Base-by-base conservation (phyloP, 306 rosid species). In the Ormosia semicastrata region DNA sequence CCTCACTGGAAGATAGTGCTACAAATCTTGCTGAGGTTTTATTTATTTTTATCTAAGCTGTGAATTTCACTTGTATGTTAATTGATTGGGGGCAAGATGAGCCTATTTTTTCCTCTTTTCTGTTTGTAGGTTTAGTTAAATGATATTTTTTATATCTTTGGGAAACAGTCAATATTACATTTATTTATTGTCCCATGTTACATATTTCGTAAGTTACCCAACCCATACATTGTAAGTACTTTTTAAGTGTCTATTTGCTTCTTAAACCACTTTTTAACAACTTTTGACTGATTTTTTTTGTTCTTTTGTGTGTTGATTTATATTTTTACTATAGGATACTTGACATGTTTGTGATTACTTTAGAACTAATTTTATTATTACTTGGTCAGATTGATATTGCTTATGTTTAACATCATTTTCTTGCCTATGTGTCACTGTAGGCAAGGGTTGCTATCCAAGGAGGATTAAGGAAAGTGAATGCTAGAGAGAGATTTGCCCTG, bases 371-470 rank as follows among this genome's bases (percentile, higher is more conserved):
- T 82, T 39, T 29, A 62, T 15, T 29, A 62, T 70, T 41, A 41
- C 62, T 70, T 77, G 67, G 36, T 6, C 82, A 14, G 34, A 11
- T 40, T 12, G 13, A 54, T 57, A 37, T 77, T 46, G 4, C 13
- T 36, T 81, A 52, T 63, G 57, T 53, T 74, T 43, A 56, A 53
- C 39, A 68, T 41, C n/a, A 18, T 75, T 66, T 54, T 63, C 14
- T 59, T 78, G 41, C 70, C 9, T 74, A 34, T 57, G 65, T 62
- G 69, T 75, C 66, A 81, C 43, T 50, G 43, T 43, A 96, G 99
- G 99, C 99, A 80, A 96, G 85, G 87, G 98, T 94, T 71, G 98
- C 98, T 62, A 88, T 96, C 49, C 98, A 89, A 88, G 89, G 83
- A 86, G 98, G 97, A 70, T 62, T 59, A 50, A 88, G 80, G 88